Evolutionary conservation across 2,329 filamentous ascomycete genomes (phyloP), one percentile per base, ranked within the genome.

Genomic region (Arthrobotrys pseudoclavata): DNA sequence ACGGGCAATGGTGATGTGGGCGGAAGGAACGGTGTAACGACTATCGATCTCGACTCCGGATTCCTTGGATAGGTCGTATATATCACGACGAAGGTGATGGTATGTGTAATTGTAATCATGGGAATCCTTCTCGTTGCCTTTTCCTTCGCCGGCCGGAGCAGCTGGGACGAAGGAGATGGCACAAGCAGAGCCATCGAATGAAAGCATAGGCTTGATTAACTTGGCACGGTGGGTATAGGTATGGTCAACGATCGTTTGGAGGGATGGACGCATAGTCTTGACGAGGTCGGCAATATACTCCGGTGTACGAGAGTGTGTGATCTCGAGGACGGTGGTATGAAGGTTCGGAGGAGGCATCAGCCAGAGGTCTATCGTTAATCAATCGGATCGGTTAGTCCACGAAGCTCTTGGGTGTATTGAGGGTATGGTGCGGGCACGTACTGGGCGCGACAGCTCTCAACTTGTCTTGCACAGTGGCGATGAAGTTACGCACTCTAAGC

Each of bases 121-220:
- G 3, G 37, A 34, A 15, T 75, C 71, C 15, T 53, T 31, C 37
- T 26, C 47, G 3, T 42, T 42, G 20, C 7, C 18, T 5, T 42
- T 18, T 34, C 55, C 15, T 4, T 24, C 5, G 34, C 37, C 3
- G 22, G 26, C 10, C 48, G 53, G 29, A 3, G 89, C 87, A 0
- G 92, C 93, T 0, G 95, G 94, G 1, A 97, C 85, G 84, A 96
- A 97, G 26, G 92, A 96, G 37, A 98, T 84, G 0, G 95, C 95
- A 69, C 97, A 86, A 15, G 94, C 95, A 4, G 93, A 91, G 0
- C 92, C 88, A 83, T 98, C 95, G 82, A 92, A 97, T 24, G 92
- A 93, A 53, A 98, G 83, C 83, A 91, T 87, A 0, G 95, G 95
- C 83, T 92, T 96, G 76, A 96, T 89, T 26, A 79, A 50, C 24